phyloP scores from a whole-genome alignment of 2,329 filamentous ascomycete species.

The Penicillium occitanis region DNA sequence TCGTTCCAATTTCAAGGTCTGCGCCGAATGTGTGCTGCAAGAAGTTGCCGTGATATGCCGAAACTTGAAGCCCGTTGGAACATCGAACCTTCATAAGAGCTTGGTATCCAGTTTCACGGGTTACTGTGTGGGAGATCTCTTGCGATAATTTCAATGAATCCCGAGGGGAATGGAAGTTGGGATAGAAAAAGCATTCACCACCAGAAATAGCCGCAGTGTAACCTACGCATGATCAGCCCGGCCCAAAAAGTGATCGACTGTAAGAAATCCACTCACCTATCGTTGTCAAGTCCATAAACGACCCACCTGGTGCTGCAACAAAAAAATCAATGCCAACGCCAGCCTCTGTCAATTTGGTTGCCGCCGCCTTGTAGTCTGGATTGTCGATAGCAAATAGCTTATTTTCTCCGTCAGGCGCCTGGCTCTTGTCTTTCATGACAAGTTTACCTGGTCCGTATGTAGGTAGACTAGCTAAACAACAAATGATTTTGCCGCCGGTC shows the following conservation, averaged over 20 bases:
- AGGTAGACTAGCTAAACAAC: conserved; percentile 80
- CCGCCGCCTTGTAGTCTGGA: conserved; percentile 79
- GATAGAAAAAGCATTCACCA: conserved; percentile 94
- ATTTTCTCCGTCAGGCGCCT: conserved; percentile 84
- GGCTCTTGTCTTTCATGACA: conserved; percentile 81
- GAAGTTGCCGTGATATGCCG: conserved; percentile 94
- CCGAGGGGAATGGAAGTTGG: conserved; percentile 86
- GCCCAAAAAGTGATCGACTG: not conserved
- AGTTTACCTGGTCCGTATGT: conserved; percentile 88
- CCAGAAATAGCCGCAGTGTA: conserved; percentile 86
- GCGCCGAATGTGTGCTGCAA: conserved; percentile 92
- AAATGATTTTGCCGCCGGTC: conserved; percentile 90
- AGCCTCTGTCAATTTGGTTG: conserved; percentile 80
- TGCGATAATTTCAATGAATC: conserved; percentile 80
- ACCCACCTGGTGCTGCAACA: conserved; percentile 82
- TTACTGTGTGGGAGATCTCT: conserved; percentile 83
- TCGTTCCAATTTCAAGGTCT: conserved; percentile 87
- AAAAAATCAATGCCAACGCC: conserved; percentile 94
- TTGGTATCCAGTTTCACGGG: conserved; percentile 89
- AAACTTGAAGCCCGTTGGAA: conserved; percentile 91
- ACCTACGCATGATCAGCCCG: conserved; percentile 48
- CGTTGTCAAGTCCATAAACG: conserved; percentile 89
- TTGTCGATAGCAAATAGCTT: conserved; percentile 91
- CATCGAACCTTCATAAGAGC: conserved; percentile 98
- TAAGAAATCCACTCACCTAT: conserved; percentile 59